Conservation (phyloP, 106 monocot species). For the Dioscorea zingiberensis region DNA sequence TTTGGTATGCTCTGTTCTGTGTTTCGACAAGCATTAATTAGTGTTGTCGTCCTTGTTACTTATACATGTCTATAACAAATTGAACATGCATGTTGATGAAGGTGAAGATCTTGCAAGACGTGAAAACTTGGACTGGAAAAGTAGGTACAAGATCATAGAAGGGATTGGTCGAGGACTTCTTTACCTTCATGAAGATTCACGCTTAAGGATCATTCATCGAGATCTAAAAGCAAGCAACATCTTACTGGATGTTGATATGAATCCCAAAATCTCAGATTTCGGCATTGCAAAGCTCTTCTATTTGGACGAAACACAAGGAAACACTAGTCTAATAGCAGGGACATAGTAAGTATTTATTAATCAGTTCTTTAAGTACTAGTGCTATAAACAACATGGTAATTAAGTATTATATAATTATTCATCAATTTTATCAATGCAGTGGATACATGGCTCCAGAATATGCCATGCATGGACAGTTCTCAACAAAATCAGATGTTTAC, state of each 20-base stretch:
- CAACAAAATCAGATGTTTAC: slow-evolving; percentile 25
- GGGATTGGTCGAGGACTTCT: neutral
- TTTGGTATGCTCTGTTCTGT: neutral
- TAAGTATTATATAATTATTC: neutral
- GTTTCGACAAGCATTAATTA: neutral
- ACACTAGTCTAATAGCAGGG: neutral
- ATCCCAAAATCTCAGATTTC: slow-evolving; percentile 6
- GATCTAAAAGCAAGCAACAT: neutral
- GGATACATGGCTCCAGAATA: slow-evolving; percentile 40
- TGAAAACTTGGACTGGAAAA: neutral
- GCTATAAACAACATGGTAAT: too few species aligned
- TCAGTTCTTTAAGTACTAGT: too few species aligned
- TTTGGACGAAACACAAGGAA: neutral
- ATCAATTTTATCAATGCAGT: neutral
- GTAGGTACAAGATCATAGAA: slow-evolving; percentile 1
- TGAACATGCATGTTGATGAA: neutral
- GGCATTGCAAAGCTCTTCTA: slow-evolving; percentile 2
- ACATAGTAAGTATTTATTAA: neutral
- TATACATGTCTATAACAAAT: neutral
- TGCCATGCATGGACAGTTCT: slow-evolving; percentile 17
- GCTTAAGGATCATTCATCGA: neutral
- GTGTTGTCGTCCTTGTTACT: too few species aligned
- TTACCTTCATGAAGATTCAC: slow-evolving; percentile 4
- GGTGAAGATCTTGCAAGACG: neutral
- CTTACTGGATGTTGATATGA: neutral